A percentile compares a stretch with the other conserved stretches of the same genome.
Evolutionary conservation across 2,329 filamentous ascomycete genomes (phyloP).

Genomic region (Penicillium sp.): DNA sequence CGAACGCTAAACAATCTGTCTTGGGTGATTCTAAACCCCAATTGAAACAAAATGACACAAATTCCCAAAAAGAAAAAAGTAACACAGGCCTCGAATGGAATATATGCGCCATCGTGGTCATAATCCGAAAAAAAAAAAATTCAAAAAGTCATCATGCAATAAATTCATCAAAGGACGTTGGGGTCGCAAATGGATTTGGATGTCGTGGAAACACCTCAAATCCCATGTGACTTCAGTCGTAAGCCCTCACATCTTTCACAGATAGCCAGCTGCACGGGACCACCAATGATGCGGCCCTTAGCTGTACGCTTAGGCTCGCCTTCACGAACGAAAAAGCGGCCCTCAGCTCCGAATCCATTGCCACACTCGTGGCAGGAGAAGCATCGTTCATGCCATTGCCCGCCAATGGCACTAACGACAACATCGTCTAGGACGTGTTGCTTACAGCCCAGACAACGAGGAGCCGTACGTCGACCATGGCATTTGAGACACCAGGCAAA

Average conservation of each 20-base stretch:
- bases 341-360: conserved; percentile 62
- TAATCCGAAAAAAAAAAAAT: conserved; percentile 17
- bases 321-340: conserved; percentile 65
- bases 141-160: conserved; percentile 21
- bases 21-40: conserved; percentile 13
- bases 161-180: conserved; percentile 19
- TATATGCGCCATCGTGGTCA: conserved; percentile 9
- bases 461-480: conserved; percentile 86
- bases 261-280: conserved; percentile 60
- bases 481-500: conserved; percentile 96
- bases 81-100: conserved; percentile 2
- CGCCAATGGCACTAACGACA: conserved; percentile 85
- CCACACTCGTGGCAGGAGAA: conserved; percentile 78
- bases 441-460: conserved; percentile 85
- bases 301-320: conserved; percentile 52
- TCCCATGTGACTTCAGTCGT: conserved; percentile 61
- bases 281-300: conserved; percentile 52
- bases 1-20: conserved; percentile 15
- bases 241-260: conserved; percentile 67
- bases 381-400: conserved; percentile 91
- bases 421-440: conserved; percentile 85
- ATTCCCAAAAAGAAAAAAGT: conserved; percentile 4
- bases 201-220: conserved; percentile 13
- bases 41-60: not conserved
- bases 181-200: conserved; percentile 1